These are phyloP conservation scores for Drechslerella stenobrocha DNA, from an alignment of 2,329 filamentous ascomycete species.

Conservation along the genomic window DNA sequence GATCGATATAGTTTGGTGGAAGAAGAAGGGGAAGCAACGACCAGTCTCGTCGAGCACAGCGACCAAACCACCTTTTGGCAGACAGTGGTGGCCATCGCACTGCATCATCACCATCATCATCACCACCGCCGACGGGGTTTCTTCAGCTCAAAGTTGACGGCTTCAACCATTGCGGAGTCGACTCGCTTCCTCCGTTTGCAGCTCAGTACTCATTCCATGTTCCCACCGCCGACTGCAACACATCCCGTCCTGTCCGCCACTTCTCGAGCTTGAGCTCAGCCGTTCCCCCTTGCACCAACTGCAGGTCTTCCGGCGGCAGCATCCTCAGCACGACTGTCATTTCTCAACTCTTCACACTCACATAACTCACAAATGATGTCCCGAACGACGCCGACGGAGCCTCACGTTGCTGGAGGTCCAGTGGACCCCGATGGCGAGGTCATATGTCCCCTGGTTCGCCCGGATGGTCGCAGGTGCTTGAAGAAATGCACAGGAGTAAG, in stretches of 20 bases:
- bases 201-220: constrained; percentile 48
- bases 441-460: constrained; percentile 90
- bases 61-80: too few species aligned
- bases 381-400: constrained; percentile 40
- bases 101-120: too few species aligned
- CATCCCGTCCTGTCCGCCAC: constrained; percentile 36
- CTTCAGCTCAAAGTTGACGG: constrained; percentile 1
- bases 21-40: constrained; percentile 11
- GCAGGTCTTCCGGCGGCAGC: not conserved
- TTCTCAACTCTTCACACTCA: constrained; percentile 11
- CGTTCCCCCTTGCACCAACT: constrained; percentile 10
- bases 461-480: constrained; percentile 93
- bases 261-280: constrained; percentile 48
- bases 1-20: constrained; percentile 3
- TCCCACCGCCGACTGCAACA: constrained; percentile 47
- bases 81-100: too few species aligned
- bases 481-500: constrained; percentile 98
- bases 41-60: constrained; percentile 13
- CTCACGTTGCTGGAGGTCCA: constrained; percentile 48
- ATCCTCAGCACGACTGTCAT: constrained; percentile 14
- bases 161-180: constrained; percentile 27
- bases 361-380: constrained; percentile 37
- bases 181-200: constrained; percentile 44
- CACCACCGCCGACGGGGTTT: too few species aligned
- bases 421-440: constrained; percentile 65